Conservation (phyloP, 2,329 filamentous ascomycete genomes). For the Hypoxylon rubiginosum region DNA sequence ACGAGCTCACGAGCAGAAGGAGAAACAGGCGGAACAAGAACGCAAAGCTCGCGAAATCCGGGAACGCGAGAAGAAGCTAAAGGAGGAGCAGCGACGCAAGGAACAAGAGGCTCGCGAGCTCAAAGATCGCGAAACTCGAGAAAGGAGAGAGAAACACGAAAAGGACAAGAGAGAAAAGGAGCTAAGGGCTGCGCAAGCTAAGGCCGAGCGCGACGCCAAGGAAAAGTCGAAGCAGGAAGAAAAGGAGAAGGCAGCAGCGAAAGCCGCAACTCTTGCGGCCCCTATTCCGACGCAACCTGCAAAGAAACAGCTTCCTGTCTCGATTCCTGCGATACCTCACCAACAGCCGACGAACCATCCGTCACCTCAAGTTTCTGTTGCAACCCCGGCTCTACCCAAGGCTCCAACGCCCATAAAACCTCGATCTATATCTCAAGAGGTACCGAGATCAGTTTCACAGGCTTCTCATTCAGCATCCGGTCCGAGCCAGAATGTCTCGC, state of each 20-base stretch:
- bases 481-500: constrained; percentile 69
- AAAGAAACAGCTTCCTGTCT: constrained; percentile 59
- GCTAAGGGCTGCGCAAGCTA: constrained; percentile 55
- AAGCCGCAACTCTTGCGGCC: constrained; percentile 55
- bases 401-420: constrained; percentile 82
- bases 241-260: constrained; percentile 60
- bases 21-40: constrained; percentile 87
- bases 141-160: constrained; percentile 70
- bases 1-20: constrained; percentile 84
- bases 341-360: constrained; percentile 72
- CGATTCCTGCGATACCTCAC: constrained; percentile 68
- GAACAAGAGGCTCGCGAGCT: constrained; percentile 83
- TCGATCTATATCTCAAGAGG: constrained; percentile 84
- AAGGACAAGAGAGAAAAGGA: constrained; percentile 73
- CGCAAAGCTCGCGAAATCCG: constrained; percentile 85
- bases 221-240: constrained; percentile 62
- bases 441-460: constrained; percentile 76
- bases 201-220: constrained; percentile 62
- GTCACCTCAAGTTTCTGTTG: constrained; percentile 84
- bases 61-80: constrained; percentile 85
- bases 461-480: constrained; percentile 72
- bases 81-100: constrained; percentile 83
- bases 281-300: constrained; percentile 58
- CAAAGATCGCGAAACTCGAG: constrained; percentile 73
- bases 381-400: constrained; percentile 86